These are phyloP conservation scores for Salisapilia sapeloensis DNA, from an alignment of 352 stramenopile genomes.

Conservation along the genomic window DNA sequence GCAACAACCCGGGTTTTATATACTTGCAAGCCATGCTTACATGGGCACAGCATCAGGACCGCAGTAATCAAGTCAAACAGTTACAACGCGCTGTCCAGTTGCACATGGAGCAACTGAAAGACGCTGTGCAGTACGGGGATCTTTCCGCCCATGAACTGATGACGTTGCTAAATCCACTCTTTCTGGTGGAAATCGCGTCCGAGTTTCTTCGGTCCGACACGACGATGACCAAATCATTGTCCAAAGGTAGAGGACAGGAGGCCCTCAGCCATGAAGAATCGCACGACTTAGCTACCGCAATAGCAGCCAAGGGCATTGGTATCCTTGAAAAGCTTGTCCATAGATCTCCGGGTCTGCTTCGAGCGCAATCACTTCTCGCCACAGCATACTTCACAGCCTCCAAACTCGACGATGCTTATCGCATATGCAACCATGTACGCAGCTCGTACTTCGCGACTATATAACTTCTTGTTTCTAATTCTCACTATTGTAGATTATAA, in stretches of 20 bases:
- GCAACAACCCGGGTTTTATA: conserved; percentile 53
- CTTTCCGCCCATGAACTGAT: conserved; percentile 61
- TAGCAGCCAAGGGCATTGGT: conserved; percentile 34
- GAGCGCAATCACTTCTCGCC: conserved; percentile 69
- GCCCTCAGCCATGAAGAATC: conserved; percentile 1
- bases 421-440: conserved; percentile 37
- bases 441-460: conserved; percentile 1
- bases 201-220: conserved; percentile 55
- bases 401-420: conserved; percentile 63
- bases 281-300: neutral
- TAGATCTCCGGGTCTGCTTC: conserved; percentile 70
- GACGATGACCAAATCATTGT: too few relatives aligned
- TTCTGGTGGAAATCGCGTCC: conserved; percentile 73
- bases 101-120: conserved; percentile 71
- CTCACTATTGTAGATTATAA: conserved; percentile 23
- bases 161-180: conserved; percentile 72
- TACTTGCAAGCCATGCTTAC: conserved; percentile 78
- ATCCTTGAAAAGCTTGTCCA: conserved; percentile 73
- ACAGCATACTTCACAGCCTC: conserved; percentile 59
- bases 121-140: conserved; percentile 29
- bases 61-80: conserved; percentile 40
- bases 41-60: conserved; percentile 62
- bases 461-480: neutral
- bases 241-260: too few relatives aligned
- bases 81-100: conserved; percentile 63